Percentiles rank a stretch among this genome's conserved stretches.
These are phyloP conservation scores for Botrytis galanthina DNA, from an alignment of 2,329 filamentous ascomycete genomes.

Conservation along the genomic window DNA sequence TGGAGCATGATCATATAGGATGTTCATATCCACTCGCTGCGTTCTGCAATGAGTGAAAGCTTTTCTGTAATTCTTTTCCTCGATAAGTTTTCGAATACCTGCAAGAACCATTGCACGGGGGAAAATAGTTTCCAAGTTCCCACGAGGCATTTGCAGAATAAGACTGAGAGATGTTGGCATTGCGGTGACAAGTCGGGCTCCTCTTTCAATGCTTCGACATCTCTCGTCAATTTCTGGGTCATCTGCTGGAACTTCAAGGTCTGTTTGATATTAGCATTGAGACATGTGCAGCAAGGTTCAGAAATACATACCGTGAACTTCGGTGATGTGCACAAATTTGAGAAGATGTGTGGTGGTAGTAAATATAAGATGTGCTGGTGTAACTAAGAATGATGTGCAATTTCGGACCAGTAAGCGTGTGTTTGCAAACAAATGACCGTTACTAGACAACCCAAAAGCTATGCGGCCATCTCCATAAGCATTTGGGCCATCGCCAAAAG, in stretches of 20 bases:
- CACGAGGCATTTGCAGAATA: slow-evolving; percentile 90
- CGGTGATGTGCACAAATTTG: slow-evolving; percentile 84
- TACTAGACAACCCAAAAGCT: slow-evolving; percentile 63
- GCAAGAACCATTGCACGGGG: slow-evolving; percentile 90
- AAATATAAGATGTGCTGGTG: slow-evolving; percentile 78
- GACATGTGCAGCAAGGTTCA: neutral
- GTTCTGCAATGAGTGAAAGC: slow-evolving; percentile 87
- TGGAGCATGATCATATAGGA: slow-evolving; percentile 90
- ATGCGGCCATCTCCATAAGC: slow-evolving; percentile 30
- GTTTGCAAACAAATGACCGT: slow-evolving; percentile 77
- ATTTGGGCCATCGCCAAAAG: slow-evolving; percentile 25
- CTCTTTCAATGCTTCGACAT: slow-evolving; percentile 88
- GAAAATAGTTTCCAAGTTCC: slow-evolving; percentile 93
- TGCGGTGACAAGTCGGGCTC: slow-evolving; percentile 80
- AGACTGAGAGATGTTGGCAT: slow-evolving; percentile 85
- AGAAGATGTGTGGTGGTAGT: slow-evolving; percentile 90
- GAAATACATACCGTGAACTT: slow-evolving; percentile 55
- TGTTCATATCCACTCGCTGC: slow-evolving; percentile 97
- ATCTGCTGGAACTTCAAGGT: slow-evolving; percentile 78
- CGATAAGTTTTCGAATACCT: slow-evolving; percentile 79
- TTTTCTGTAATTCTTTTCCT: slow-evolving; percentile 73
- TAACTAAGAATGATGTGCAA: slow-evolving; percentile 87
- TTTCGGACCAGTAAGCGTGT: slow-evolving; percentile 73
- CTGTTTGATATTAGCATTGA: slow-evolving; percentile 44
- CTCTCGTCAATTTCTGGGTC: slow-evolving; percentile 90